Percentiles rank a stretch among this genome's conserved stretches.
These are phyloP conservation scores for Backusella luteola DNA, from an alignment of 192 early-diverging fungal genomes.

Conservation along the genomic window DNA sequence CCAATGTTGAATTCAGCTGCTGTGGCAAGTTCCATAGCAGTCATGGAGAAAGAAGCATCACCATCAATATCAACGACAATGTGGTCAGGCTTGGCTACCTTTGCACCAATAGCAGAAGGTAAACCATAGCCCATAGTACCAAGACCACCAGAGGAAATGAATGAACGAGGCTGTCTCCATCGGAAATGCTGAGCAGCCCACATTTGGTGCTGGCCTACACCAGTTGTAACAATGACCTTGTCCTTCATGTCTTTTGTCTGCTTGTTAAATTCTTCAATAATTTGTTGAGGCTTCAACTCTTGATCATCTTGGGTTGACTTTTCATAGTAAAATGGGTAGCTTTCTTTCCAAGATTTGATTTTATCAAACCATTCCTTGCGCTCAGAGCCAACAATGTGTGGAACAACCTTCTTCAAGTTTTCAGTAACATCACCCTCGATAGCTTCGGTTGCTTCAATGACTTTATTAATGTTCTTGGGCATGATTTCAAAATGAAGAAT, in stretches of 20 bases:
- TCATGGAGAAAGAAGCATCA: conserved; percentile 98
- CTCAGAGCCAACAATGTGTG: conserved; percentile 64
- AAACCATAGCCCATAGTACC: conserved; percentile 99
- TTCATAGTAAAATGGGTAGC: conserved; percentile 86
- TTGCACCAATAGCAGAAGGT: conserved; percentile 95
- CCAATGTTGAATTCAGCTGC: conserved; percentile 97
- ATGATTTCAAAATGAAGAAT: conserved; percentile 99
- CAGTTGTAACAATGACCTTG: conserved; percentile 92
- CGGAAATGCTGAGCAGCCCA: conserved; percentile 96
- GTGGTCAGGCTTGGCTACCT: conserved; percentile 90
- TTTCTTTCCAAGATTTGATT: conserved; percentile 85
- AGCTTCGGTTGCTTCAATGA: conserved; percentile 85
- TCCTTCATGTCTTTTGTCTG: conserved; percentile 84
- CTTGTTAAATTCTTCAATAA: conserved; percentile 89
- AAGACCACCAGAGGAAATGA: conserved; percentile 94
- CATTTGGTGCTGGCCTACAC: conserved; percentile 99
- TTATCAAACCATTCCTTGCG: conserved; percentile 85
- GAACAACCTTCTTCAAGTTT: conserved; percentile 82
- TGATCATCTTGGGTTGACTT: conserved; percentile 59
- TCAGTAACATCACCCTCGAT: conserved; percentile 94
- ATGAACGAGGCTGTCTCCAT: conserved; percentile 86
- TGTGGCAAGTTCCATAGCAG: conserved; percentile 96
- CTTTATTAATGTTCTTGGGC: conserved; percentile 99
- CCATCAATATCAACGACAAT: conserved; percentile 99
- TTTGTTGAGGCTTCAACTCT: conserved; percentile 87